Percentiles rank a stretch among this genome's conserved stretches.
These are phyloP conservation scores for Sordariomycetes sp. DNA, from an alignment of 2,329 filamentous ascomycete species.

Conservation along the genomic window DNA sequence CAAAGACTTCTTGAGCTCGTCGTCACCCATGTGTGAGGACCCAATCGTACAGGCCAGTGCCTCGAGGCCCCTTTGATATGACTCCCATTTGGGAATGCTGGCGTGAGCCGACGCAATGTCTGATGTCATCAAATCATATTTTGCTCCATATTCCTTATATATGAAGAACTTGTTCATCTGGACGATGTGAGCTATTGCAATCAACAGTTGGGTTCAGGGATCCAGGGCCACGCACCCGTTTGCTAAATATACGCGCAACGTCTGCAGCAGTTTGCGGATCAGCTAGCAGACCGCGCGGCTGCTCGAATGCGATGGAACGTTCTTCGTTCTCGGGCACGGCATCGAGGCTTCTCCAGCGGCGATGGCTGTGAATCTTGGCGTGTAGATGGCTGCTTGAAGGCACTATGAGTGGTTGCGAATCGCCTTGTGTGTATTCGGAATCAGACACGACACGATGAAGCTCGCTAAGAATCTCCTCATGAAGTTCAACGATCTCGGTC, in stretches of 20 bases:
- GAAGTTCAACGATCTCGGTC: constrained; percentile 70
- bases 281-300: constrained; percentile 40
- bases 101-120: constrained; percentile 64
- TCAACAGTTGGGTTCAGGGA: too few relatives aligned
- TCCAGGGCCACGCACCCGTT: constrained; percentile 43
- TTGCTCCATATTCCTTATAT: constrained; percentile 87
- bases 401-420: constrained; percentile 6
- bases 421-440: constrained; percentile 48
- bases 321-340: constrained; percentile 31
- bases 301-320: constrained; percentile 30
- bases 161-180: constrained; percentile 75
- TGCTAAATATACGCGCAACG: constrained; percentile 51
- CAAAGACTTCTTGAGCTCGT: constrained; percentile 63
- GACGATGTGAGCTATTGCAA: constrained; percentile 4
- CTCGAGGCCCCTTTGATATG: constrained; percentile 80
- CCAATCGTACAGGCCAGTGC: constrained; percentile 67
- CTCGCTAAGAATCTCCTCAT: constrained; percentile 71
- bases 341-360: constrained; percentile 39
- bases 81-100: constrained; percentile 63
- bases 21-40: constrained; percentile 55
- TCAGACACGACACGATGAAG: constrained; percentile 64
- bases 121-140: constrained; percentile 77
- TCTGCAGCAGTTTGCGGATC: constrained; percentile 52
- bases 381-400: constrained; percentile 7
- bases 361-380: constrained; percentile 19